A percentile compares a stretch with the other conserved stretches of the same genome.
phyloP scores from a whole-genome alignment of 768 basidiomycete species.

The Candolleomyces eurysporus region DNA sequence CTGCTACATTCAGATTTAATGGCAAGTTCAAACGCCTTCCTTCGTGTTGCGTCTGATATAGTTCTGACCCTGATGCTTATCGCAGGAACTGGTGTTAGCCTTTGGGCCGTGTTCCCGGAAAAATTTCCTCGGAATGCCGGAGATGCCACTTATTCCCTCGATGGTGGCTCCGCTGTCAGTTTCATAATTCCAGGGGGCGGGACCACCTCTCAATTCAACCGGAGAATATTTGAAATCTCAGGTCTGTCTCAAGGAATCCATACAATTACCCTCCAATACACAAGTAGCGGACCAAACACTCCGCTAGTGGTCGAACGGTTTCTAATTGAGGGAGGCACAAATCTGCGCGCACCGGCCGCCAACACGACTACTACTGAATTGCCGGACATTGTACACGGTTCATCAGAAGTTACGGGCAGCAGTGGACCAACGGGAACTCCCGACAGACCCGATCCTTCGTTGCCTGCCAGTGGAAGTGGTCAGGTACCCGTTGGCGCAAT shows the following conservation, averaged over 20 bases:
- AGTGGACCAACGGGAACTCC: too few relatives aligned
- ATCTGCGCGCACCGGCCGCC: not conserved
- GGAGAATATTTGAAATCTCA: not conserved
- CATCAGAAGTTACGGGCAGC: not conserved
- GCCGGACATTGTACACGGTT: not conserved
- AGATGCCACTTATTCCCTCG: not conserved
- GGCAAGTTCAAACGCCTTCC: not conserved
- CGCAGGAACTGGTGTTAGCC: not conserved
- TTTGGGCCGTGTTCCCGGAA: not conserved
- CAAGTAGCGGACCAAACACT: not conserved
- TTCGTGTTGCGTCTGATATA: not conserved
- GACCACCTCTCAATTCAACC: not conserved
- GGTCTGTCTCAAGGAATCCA: not conserved
- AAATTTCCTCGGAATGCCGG: not conserved
- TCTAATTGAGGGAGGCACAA: not conserved
- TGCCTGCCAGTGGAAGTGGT: not conserved
- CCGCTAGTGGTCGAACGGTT: not conserved
- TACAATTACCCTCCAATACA: not conserved
- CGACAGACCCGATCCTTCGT: not conserved
- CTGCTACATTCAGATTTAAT: conserved; percentile 2
- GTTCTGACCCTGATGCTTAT: not conserved
- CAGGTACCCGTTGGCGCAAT: not conserved
- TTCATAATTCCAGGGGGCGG: not conserved
- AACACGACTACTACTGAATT: not conserved
- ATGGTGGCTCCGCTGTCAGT: not conserved